These are phyloP conservation scores for Taiozyma onychis DNA, from an alignment of 1,139 yeast genomes.

Conservation along the genomic window DNA sequence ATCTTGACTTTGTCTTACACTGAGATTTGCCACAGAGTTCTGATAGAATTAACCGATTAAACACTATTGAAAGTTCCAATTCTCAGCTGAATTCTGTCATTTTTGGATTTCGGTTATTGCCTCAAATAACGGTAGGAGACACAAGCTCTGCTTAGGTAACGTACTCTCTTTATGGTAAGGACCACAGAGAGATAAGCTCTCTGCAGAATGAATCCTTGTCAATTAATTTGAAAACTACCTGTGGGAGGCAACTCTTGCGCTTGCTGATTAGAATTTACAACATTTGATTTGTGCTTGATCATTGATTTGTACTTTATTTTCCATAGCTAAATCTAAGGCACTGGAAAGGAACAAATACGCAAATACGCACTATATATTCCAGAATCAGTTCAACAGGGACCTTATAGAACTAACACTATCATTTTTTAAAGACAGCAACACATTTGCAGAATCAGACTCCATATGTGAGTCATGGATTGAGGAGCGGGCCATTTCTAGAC, in stretches of 20 bases:
- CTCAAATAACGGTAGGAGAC: neutral
- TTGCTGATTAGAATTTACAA: no score
- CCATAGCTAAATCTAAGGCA: no score
- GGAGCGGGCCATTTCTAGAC: neutral
- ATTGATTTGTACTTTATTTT: no score
- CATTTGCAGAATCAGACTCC: slow-evolving; percentile 31
- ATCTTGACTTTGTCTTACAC: slow-evolving; percentile 2
- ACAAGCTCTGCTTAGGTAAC: neutral
- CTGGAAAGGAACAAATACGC: no score
- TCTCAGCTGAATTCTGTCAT: no score
- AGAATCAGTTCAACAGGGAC: slow-evolving; percentile 16
- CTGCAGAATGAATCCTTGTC: no score
- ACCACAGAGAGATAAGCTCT: neutral
- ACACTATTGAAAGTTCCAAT: neutral
- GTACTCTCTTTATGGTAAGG: neutral
- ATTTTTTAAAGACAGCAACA: slow-evolving; percentile 39
- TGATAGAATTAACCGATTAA: no score
- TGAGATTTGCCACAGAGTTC: no score
- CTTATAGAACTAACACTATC: slow-evolving; percentile 30
- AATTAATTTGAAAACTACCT: no score
- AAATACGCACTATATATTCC: no score
- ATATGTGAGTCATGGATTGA: neutral
- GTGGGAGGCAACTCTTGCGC: no score
- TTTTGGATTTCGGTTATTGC: neutral
- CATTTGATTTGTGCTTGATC: no score